These are phyloP conservation scores for Sclerotinia sclerotiorum DNA, from an alignment of 2,329 filamentous ascomycete species.

Conservation along the genomic window DNA sequence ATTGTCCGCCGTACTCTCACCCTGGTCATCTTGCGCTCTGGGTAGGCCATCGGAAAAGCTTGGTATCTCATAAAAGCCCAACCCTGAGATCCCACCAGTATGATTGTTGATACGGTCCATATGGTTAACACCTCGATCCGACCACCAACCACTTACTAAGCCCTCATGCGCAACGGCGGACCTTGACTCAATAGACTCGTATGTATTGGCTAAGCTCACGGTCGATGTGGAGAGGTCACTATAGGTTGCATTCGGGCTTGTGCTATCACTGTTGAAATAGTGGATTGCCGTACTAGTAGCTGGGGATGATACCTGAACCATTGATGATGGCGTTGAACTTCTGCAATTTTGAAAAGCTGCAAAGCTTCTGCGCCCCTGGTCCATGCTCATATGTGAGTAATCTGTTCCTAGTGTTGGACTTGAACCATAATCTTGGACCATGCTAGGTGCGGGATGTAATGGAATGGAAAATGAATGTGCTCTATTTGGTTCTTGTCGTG, in stretches of 20 bases:
- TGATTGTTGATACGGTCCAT: not conserved
- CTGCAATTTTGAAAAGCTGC: constrained; percentile 27
- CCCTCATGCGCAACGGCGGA: not conserved
- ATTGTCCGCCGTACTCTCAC: constrained; percentile 19
- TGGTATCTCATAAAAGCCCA: constrained; percentile 21
- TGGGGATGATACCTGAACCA: constrained; percentile 22
- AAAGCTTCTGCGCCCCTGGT: constrained; percentile 31
- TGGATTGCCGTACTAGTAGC: constrained; percentile 19
- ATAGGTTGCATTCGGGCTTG: constrained; percentile 27
- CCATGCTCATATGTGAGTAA: constrained; percentile 30
- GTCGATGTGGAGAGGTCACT: constrained; percentile 25
- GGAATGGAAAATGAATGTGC: constrained; percentile 23
- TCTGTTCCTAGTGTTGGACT: constrained; percentile 32
- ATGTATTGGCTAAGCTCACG: not conserved
- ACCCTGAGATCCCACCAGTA: not conserved
- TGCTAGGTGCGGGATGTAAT: constrained; percentile 25
- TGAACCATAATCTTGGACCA: constrained; percentile 21
- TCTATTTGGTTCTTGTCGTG: constrained; percentile 25
- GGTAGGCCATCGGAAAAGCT: constrained; percentile 30
- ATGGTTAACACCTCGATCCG: not conserved
- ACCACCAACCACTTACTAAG: constrained; percentile 26
- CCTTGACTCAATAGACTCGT: not conserved
- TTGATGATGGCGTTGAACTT: constrained; percentile 25
- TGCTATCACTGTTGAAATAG: constrained; percentile 23
- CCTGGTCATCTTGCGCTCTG: constrained; percentile 10